Conservation (phyloP, 2,329 filamentous ascomycete genomes). For the Cladosporium colombiae region DNA sequence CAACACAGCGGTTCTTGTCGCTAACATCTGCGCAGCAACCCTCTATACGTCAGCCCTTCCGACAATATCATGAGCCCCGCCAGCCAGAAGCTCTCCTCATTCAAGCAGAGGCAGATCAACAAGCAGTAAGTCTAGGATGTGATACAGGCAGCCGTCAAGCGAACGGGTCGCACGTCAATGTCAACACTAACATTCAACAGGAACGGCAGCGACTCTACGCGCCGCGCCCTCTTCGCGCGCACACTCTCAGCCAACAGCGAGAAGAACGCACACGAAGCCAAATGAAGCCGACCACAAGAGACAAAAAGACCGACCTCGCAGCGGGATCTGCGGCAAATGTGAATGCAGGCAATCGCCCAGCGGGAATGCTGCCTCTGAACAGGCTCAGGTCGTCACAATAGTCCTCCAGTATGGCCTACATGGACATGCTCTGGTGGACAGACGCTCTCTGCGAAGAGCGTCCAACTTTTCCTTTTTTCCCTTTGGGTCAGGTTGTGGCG, state of each 20-base stretch:
- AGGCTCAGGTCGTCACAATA: not conserved
- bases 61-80: conserved; percentile 87
- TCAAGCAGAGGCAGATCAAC: conserved; percentile 76
- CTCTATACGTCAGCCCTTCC: conserved; percentile 73
- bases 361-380: not conserved
- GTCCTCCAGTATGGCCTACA: not conserved
- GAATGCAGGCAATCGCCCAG: not conserved
- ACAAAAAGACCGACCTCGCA: not conserved
- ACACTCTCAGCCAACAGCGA: conserved; percentile 15
- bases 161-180: not conserved
- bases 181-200: not conserved
- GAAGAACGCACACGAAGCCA: not conserved
- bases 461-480: not conserved
- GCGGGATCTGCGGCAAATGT: conserved; percentile 9
- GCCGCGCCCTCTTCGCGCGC: conserved; percentile 19
- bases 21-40: conserved; percentile 4
- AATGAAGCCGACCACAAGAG: not conserved
- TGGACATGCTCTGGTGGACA: not conserved
- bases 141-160: not conserved
- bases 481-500: conserved; percentile 2
- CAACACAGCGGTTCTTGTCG: not conserved
- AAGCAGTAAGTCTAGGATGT: conserved; percentile 54
- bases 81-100: conserved; percentile 76
- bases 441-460: not conserved
- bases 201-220: conserved; percentile 15